These are phyloP conservation scores for Fusarium sp. DNA, from an alignment of 2,329 filamentous ascomycete species.

Conservation along the genomic window DNA sequence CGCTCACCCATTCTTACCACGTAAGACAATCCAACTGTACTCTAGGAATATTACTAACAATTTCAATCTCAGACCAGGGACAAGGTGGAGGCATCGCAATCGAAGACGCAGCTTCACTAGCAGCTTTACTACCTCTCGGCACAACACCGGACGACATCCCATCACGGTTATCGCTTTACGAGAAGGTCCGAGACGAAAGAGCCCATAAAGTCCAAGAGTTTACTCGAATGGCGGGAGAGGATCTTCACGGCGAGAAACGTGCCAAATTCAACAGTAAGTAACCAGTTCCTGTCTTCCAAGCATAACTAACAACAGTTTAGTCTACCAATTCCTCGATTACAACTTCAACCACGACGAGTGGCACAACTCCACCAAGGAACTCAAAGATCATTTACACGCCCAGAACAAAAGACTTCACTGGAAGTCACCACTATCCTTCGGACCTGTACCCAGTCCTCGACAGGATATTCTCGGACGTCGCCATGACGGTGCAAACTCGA, in stretches of 20 bases:
- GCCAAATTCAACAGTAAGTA: slow-evolving; percentile 56
- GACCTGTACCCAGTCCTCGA: slow-evolving; percentile 39
- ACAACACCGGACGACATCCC: slow-evolving; percentile 60
- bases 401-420: slow-evolving; percentile 18
- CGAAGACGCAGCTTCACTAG: slow-evolving; percentile 72
- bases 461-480: slow-evolving; percentile 23
- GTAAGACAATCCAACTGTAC: accelerated
- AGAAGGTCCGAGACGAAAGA: slow-evolving; percentile 67
- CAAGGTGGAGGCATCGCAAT: slow-evolving; percentile 69
- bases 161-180: slow-evolving; percentile 68
- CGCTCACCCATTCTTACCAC: slow-evolving; percentile 74
- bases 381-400: slow-evolving; percentile 31
- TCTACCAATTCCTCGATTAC: slow-evolving; percentile 29
- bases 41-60: accelerated
- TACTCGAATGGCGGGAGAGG: slow-evolving; percentile 64
- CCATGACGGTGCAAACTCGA: slow-evolving; percentile 35
- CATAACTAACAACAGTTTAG: background rate
- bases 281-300: accelerated
- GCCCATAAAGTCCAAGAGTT: slow-evolving; percentile 68
- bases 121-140: slow-evolving; percentile 63
- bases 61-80: slow-evolving; percentile 23
- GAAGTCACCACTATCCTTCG: slow-evolving; percentile 41
- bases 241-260: slow-evolving; percentile 54
- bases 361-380: slow-evolving; percentile 26
- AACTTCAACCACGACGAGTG: slow-evolving; percentile 41